phyloP scores from a whole-genome alignment of 805 yeast species.

The Candida koratica region DNA sequence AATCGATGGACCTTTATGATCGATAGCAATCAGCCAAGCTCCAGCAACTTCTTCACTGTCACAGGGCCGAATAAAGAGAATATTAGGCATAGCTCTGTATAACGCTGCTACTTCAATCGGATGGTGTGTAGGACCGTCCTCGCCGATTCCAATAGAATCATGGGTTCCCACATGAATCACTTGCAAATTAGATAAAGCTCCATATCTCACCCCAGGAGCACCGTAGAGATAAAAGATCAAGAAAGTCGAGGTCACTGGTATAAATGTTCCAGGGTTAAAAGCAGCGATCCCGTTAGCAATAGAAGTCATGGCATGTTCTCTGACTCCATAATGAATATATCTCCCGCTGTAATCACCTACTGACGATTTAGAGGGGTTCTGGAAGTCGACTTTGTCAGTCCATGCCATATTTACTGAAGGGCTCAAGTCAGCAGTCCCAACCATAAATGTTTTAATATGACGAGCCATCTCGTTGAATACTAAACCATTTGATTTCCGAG shows the following conservation, averaged over 20 bases:
- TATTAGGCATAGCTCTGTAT: slow-evolving; percentile 50
- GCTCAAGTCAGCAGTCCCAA: slow-evolving; percentile 35
- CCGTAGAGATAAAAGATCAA: slow-evolving; percentile 41
- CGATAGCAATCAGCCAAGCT: slow-evolving; percentile 34
- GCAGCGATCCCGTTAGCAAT: slow-evolving; percentile 31
- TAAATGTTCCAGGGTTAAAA: slow-evolving; percentile 30
- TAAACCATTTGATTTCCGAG: slow-evolving; percentile 25
- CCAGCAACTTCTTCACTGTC: slow-evolving; percentile 52
- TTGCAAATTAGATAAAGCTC: slow-evolving; percentile 44
- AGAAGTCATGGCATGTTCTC: slow-evolving; percentile 34
- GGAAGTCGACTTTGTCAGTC: slow-evolving; percentile 28
- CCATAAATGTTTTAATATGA: slow-evolving; percentile 23
- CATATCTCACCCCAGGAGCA: slow-evolving; percentile 49
- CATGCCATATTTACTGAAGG: slow-evolving; percentile 29
- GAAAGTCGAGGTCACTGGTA: slow-evolving; percentile 38
- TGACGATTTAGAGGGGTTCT: slow-evolving; percentile 20
- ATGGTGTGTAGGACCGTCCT: slow-evolving; percentile 58
- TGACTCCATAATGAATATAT: slow-evolving; percentile 29
- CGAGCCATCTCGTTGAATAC: slow-evolving; percentile 26
- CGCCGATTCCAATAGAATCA: slow-evolving; percentile 57
- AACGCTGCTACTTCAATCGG: slow-evolving; percentile 51
- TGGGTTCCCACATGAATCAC: slow-evolving; percentile 53
- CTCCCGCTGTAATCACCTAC: slow-evolving; percentile 29
- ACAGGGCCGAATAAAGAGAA: slow-evolving; percentile 49
- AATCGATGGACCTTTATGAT: slow-evolving; percentile 17